Percentiles rank a stretch among this genome's conserved stretches.
phyloP scores from a whole-genome alignment of 495 filamentous ascomycete species.

The Talaromyces borbonicus region DNA sequence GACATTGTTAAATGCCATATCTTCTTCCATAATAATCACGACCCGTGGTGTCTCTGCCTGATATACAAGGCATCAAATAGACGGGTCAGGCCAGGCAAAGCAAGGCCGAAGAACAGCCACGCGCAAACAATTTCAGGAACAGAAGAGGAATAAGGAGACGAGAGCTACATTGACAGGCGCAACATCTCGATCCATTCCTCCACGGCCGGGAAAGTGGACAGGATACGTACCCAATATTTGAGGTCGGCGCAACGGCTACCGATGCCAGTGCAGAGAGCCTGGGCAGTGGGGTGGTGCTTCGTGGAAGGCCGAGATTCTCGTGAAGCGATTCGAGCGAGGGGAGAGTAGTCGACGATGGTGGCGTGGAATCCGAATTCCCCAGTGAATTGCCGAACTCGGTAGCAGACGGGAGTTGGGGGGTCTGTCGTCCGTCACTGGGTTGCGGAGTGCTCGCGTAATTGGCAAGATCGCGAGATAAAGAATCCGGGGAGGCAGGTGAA shows the following conservation, averaged over 20 bases:
- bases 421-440: conserved; percentile 10
- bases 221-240: conserved; percentile 13
- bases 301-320: conserved; percentile 18
- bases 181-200: no score
- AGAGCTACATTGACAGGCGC: background rate
- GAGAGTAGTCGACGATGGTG: conserved; percentile 13
- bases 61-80: no score
- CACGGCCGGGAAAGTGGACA: no score
- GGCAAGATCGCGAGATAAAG: conserved; percentile 27
- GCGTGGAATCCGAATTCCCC: conserved; percentile 1
- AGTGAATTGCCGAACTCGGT: conserved; percentile 3
- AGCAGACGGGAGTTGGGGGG: conserved; percentile 9
- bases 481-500: conserved; percentile 33
- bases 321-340: conserved; percentile 3
- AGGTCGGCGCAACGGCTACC: conserved; percentile 49
- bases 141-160: conserved; percentile 8
- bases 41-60: no score
- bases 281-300: conserved; percentile 39
- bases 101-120: no score
- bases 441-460: conserved; percentile 20
- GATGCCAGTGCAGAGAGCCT: conserved; percentile 54
- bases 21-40: no score
- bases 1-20: no score
- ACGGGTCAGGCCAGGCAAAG: no score
- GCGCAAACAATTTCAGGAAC: no score